Percentiles rank a stretch among this genome's conserved stretches.
Evolutionary conservation across 2,329 filamentous ascomycete species (phyloP).

Genomic region (Anisogramma anomala): DNA sequence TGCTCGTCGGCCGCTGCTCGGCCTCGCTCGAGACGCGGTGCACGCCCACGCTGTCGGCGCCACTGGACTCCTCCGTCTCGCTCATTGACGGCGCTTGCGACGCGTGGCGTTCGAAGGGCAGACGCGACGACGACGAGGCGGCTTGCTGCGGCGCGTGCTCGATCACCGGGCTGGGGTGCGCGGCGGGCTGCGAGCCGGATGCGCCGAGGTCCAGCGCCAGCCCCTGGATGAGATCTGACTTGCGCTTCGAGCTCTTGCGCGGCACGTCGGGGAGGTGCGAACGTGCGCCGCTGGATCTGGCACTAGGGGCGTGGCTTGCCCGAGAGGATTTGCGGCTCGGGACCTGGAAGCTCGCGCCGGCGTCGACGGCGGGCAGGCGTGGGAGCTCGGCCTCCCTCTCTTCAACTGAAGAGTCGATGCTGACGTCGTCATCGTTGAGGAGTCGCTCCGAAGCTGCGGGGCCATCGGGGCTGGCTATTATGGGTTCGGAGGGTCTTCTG

Average conservation of each 20-base stretch:
- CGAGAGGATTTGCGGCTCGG: conserved; percentile 53
- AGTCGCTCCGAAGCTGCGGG: conserved; percentile 27
- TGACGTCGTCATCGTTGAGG: conserved; percentile 35
- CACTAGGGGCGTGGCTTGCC: conserved; percentile 28
- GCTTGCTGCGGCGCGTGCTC: conserved; percentile 12
- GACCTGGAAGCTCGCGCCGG: conserved; percentile 48
- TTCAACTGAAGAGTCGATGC: conserved; percentile 34
- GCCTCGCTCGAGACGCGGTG: conserved; percentile 18
- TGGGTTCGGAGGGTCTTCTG: conserved; percentile 22
- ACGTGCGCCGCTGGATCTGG: conserved; percentile 20
- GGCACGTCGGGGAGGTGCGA: conserved; percentile 47
- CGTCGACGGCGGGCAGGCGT: conserved; percentile 52
- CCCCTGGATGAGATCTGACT: conserved; percentile 31
- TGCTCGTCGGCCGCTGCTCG: conserved; percentile 38
- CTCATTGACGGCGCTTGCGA: conserved; percentile 35
- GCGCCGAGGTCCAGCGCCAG: conserved; percentile 18
- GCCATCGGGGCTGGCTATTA: conserved; percentile 21
- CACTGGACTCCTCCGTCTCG: conserved; percentile 30
- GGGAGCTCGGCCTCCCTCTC: conserved; percentile 31
- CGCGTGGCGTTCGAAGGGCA: conserved; percentile 47
- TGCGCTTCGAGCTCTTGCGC: conserved; percentile 60
- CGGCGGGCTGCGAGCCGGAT: conserved; percentile 23
- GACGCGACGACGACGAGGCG: conserved; percentile 27
- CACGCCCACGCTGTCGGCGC: conserved; percentile 18
- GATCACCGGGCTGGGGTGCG: conserved; percentile 15